Base-by-base conservation (phyloP, 1,139 yeast genomes). In the Lodderomyces elongisporus region DNA sequence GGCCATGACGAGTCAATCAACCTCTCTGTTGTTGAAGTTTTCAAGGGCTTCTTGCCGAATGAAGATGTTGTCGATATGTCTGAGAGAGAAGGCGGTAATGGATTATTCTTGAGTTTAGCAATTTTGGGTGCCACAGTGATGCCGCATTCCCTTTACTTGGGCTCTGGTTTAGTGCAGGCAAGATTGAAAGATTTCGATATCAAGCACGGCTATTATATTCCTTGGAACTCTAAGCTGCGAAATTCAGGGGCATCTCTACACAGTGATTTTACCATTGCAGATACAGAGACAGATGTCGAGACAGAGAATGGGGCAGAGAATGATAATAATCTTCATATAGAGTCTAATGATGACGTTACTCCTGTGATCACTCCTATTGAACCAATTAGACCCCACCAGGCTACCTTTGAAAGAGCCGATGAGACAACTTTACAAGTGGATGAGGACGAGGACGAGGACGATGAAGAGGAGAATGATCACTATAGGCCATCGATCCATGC, bases 101-200 rank as follows among this genome's bases (percentile, higher is more conserved):
- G 96, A 0, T 64, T 89, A 28, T 91, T 85, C 52, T 65, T 87
- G 27, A 79, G 95, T 33, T 78, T 94, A 46, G 97, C 96, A 15
- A 84, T 91, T 35, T 66, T 91, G 35, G 98, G 98, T 14, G 96
- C 97, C 18, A 93, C 97, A 1, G 95, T 91, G 20, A 91, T 91
- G 98, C 98, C 98, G 3, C 98, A 91, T 56, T 83, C 95, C 1
- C 65, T 91, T 29, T 91, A 85, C 52, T 65, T 91, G 37, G 98
- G 98, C 1, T 84, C 95, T 0, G 95, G 96, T 1, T 70, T 91
- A 37, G 97, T 91, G 7, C 96, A 89, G 54, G 83, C 96, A 2
- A 73, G 98, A 40, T 66, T 91, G 41, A 71, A 78, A 44, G 96
- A 88, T 29, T 89, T 70, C 49, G 98, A 91, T 55, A 56, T 74